Conservation (phyloP, 495 filamentous ascomycete genomes). For the Neurospora sp. region DNA sequence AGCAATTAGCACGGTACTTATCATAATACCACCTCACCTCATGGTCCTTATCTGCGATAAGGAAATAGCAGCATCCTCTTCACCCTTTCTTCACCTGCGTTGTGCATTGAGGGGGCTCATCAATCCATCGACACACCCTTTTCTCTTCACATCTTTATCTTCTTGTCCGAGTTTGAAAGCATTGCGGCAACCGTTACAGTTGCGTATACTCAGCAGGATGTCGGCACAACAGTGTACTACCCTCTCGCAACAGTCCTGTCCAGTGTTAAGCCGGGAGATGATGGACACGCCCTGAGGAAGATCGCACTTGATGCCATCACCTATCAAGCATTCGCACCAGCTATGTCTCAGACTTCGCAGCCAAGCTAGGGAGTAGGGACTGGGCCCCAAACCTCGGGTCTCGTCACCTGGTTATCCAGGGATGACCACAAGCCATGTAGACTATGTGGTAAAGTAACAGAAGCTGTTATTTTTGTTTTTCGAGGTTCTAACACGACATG, state of each 20-base stretch:
- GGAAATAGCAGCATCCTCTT: background rate
- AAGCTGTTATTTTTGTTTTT: too few species aligned
- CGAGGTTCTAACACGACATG: background rate
- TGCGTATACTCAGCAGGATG: background rate
- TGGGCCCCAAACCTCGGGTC: background rate
- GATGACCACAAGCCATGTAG: background rate
- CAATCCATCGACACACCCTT: background rate
- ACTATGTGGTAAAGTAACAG: background rate
- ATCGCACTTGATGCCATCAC: background rate
- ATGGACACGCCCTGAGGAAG: background rate
- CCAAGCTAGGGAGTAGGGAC: background rate
- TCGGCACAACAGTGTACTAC: background rate
- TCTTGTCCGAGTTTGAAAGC: background rate
- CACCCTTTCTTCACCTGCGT: background rate
- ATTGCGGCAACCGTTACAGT: background rate
- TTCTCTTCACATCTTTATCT: background rate
- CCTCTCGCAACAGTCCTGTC: background rate
- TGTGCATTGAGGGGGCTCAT: background rate
- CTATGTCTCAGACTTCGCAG: background rate
- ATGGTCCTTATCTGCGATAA: background rate
- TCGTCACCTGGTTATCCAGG: background rate
- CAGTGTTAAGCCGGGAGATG: background rate
- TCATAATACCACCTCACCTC: background rate
- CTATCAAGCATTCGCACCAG: background rate
- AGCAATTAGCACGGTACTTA: background rate